phyloP scores from a whole-genome alignment of 2,329 filamentous ascomycete species.

The Ophiostoma perfectum region DNA sequence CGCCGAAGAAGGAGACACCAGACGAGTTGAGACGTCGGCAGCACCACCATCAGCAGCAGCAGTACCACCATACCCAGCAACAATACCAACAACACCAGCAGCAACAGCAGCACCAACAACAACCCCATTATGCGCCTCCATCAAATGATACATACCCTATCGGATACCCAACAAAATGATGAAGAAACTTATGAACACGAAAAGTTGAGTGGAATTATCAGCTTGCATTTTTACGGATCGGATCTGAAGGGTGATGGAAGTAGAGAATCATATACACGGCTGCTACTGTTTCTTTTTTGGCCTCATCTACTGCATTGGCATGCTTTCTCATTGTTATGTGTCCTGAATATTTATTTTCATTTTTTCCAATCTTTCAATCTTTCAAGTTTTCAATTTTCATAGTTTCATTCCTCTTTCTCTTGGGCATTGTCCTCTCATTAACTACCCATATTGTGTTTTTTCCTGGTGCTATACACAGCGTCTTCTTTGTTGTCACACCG shows the following conservation, averaged over 20 bases:
- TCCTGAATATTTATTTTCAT: neutral
- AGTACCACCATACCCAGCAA: slow-evolving; percentile 19
- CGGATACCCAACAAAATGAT: slow-evolving; percentile 33
- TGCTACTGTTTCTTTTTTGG: neutral
- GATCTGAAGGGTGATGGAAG: neutral
- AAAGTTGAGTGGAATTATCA: slow-evolving; percentile 14
- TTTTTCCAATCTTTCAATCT: slow-evolving; percentile 12
- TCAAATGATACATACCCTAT: slow-evolving; percentile 26
- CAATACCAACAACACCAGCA: slow-evolving; percentile 17
- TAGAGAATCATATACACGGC: neutral
- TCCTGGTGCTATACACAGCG: too few species aligned
- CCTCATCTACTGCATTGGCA: neutral
- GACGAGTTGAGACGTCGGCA: slow-evolving; percentile 44
- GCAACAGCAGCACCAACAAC: slow-evolving; percentile 16
- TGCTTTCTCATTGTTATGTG: neutral
- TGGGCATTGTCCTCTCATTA: neutral
- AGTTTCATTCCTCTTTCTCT: neutral
- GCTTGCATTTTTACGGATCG: neutral
- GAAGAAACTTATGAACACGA: neutral
- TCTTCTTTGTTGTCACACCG: too few species aligned
- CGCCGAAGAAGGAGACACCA: slow-evolving; percentile 48
- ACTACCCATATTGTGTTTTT: neutral
- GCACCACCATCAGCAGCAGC: slow-evolving; percentile 16
- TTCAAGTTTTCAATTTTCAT: neutral
- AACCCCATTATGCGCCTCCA: slow-evolving; percentile 16